phyloP scores from a whole-genome alignment of 2,329 filamentous ascomycete species.

The Talaromyces rugulosus region DNA sequence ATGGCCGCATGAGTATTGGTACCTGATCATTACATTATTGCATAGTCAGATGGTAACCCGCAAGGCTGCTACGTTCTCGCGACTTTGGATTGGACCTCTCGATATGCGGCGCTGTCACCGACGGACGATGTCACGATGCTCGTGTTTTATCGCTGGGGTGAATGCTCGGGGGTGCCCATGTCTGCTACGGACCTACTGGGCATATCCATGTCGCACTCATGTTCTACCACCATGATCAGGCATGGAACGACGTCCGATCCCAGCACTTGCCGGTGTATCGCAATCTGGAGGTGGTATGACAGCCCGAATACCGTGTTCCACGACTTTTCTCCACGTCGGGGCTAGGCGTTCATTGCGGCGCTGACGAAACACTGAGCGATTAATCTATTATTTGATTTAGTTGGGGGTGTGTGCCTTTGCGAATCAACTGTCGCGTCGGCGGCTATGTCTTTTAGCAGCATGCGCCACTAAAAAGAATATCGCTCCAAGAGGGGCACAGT shows the following conservation, averaged over 20 bases:
- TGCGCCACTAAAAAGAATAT: background rate
- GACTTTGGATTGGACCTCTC: background rate
- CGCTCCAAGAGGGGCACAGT: background rate
- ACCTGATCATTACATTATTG: background rate
- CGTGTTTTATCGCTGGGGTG: background rate
- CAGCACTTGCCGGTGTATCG: background rate
- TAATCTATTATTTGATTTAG: background rate
- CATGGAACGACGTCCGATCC: background rate
- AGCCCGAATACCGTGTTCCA: background rate
- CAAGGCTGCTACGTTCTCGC: background rate
- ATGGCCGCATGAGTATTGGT: background rate
- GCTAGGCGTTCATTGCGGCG: background rate
- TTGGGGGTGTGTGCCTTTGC: background rate
- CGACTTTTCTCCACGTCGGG: background rate
- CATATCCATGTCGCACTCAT: background rate
- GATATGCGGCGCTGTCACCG: background rate
- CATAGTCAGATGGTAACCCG: background rate
- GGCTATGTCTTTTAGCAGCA: background rate
- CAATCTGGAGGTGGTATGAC: background rate
- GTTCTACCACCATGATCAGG: background rate
- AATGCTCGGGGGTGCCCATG: background rate
- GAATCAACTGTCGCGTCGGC: background rate
- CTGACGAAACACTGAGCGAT: background rate
- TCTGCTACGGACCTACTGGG: background rate
- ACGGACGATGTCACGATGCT: background rate